These are phyloP conservation scores for Claviceps sp. DNA, from an alignment of 2,329 filamentous ascomycete genomes.

Conservation along the genomic window DNA sequence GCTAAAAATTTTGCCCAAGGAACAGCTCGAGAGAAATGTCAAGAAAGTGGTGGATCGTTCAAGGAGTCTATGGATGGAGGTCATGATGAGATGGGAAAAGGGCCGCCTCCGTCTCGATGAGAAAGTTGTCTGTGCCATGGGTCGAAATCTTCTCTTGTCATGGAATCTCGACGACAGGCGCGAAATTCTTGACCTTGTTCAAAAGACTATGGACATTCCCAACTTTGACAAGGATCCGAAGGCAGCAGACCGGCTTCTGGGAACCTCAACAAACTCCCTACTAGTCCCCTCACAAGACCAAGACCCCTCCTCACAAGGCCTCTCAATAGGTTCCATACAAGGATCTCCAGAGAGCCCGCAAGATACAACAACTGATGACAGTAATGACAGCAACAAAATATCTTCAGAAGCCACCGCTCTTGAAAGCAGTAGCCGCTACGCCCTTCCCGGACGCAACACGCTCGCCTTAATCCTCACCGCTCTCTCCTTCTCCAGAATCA, in stretches of 20 bases:
- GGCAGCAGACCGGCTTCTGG: not conserved
- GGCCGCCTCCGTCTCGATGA: constrained; percentile 65
- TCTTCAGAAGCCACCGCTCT: constrained; percentile 1
- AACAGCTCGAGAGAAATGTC: constrained; percentile 21
- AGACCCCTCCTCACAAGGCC: not conserved
- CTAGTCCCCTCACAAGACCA: not conserved
- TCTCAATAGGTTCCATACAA: not conserved
- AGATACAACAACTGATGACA: not conserved
- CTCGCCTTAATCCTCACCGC: constrained; percentile 58
- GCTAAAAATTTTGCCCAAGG: constrained; percentile 10
- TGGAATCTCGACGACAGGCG: constrained; percentile 46
- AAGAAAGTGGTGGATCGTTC: constrained; percentile 48
- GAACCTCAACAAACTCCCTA: too few relatives aligned
- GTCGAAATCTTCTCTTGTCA: constrained; percentile 57
- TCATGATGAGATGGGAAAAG: constrained; percentile 60
- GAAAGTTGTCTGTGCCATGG: constrained; percentile 69
- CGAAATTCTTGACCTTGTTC: constrained; percentile 60
- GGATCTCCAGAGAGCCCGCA: too few relatives aligned
- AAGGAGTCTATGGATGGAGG: constrained; percentile 67
- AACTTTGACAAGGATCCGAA: constrained; percentile 28
- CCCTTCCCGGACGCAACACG: constrained; percentile 37
- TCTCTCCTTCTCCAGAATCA: constrained; percentile 45
- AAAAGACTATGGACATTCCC: constrained; percentile 69
- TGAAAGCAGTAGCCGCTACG: constrained; percentile 17
- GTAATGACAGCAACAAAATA: not conserved